Evolutionary conservation across 2,329 filamentous ascomycete genomes (phyloP).

Genomic region (Aureobasidium sp.): DNA sequence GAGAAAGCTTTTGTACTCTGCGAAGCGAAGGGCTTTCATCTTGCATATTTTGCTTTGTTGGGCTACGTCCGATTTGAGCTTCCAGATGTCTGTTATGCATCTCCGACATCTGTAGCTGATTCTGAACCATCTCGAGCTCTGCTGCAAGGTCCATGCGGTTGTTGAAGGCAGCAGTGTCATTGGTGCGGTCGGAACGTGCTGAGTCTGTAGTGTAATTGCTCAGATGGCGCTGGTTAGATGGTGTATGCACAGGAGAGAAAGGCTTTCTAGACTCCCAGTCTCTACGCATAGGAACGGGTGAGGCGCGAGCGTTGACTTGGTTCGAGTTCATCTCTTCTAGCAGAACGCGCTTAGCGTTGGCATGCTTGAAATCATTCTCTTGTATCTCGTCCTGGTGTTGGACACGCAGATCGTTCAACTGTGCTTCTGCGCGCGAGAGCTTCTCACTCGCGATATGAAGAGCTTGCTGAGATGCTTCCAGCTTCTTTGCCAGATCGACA

Average conservation of each 20-base stretch:
- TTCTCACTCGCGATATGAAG: slow-evolving; percentile 76
- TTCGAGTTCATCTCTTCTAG: slow-evolving; percentile 84
- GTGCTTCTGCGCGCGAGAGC: slow-evolving; percentile 71
- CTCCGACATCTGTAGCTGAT: slow-evolving; percentile 84
- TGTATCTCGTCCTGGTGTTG: slow-evolving; percentile 63
- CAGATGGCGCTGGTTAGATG: slow-evolving; percentile 59
- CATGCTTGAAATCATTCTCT: slow-evolving; percentile 53
- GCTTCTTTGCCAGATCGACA: slow-evolving; percentile 72
- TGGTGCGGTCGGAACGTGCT: slow-evolving; percentile 72
- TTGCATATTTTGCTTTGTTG: slow-evolving; percentile 51
- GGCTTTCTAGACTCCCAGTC: slow-evolving; percentile 54
- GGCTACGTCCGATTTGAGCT: slow-evolving; percentile 69
- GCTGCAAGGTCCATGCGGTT: slow-evolving; percentile 84
- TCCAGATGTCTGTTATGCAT: slow-evolving; percentile 94
- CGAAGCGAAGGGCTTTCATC: slow-evolving; percentile 72
- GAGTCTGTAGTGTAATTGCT: slow-evolving; percentile 66
- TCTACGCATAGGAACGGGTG: slow-evolving; percentile 61
- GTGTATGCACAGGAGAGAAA: slow-evolving; percentile 65
- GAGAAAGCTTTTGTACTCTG: slow-evolving; percentile 83
- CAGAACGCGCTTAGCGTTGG: slow-evolving; percentile 60
- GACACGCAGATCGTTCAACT: slow-evolving; percentile 68
- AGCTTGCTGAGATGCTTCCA: slow-evolving; percentile 83
- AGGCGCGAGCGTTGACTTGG: slow-evolving; percentile 62
- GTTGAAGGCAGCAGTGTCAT: slow-evolving; percentile 76
- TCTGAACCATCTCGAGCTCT: slow-evolving; percentile 86